These are phyloP conservation scores for Ceratopteris richardii DNA, from an alignment of 75 land plant species.

Conservation along the genomic window DNA sequence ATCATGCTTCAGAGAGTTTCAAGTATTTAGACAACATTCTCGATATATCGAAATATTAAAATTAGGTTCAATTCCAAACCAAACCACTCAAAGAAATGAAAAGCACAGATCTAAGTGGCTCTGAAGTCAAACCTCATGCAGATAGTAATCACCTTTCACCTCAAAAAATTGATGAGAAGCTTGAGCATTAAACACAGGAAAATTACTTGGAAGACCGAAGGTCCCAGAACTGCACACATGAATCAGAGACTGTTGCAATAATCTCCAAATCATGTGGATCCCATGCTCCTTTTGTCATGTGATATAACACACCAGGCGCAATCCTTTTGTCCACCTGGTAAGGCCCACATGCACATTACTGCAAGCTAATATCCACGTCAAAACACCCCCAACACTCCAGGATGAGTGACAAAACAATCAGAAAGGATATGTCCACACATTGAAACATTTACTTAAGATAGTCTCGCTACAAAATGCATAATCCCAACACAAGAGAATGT, in stretches of 20 bases:
- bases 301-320: slow-evolving; percentile 61
- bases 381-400: not conserved
- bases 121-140: too few relatives aligned
- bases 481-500: not conserved
- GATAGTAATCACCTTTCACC: too few relatives aligned
- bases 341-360: not conserved
- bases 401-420: not conserved
- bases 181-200: too few relatives aligned
- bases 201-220: slow-evolving; percentile 78
- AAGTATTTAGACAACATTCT: too few relatives aligned
- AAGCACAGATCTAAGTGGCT: too few relatives aligned
- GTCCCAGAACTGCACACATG: slow-evolving; percentile 85
- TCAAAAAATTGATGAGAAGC: too few relatives aligned
- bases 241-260: slow-evolving; percentile 67
- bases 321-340: slow-evolving; percentile 55
- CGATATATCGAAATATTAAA: too few relatives aligned
- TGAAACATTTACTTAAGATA: too few relatives aligned
- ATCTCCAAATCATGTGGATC: slow-evolving; percentile 81
- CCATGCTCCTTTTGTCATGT: slow-evolving; percentile 88
- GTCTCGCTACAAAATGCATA: too few relatives aligned
- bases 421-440: slow-evolving; percentile 6
- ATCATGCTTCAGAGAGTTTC: too few relatives aligned
- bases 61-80: too few relatives aligned
- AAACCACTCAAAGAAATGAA: too few relatives aligned
- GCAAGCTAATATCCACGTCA: not conserved